A percentile compares a stretch with the other conserved stretches of the same genome.
phyloP scores from a whole-genome alignment of 352 stramenopile species.

The Globisporangium megalacanthum region DNA sequence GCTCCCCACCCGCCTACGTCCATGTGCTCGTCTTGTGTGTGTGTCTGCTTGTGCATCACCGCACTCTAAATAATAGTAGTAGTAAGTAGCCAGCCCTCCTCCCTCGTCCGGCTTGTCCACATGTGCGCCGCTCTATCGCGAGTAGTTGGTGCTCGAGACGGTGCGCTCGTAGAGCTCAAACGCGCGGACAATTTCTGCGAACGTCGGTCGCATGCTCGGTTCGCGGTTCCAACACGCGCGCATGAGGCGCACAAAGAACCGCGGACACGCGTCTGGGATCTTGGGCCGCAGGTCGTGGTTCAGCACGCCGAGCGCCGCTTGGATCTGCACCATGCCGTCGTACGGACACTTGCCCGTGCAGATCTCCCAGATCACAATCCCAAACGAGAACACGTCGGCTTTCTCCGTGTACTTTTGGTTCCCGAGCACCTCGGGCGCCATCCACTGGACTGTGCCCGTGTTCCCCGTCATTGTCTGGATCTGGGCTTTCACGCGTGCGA shows the following conservation, averaged over 20 bases:
- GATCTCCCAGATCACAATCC: constrained; percentile 86
- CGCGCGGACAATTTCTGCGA: constrained; percentile 57
- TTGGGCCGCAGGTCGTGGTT: constrained; percentile 85
- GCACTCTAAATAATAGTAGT: not conserved
- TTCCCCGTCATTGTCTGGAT: constrained; percentile 88
- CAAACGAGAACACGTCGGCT: constrained; percentile 84
- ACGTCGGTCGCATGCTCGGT: constrained; percentile 72
- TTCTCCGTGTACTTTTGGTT: constrained; percentile 87
- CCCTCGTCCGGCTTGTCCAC: not conserved
- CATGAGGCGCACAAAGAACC: constrained; percentile 82
- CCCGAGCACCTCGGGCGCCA: constrained; percentile 77
- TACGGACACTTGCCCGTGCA: constrained; percentile 89
- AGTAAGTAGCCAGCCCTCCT: not conserved
- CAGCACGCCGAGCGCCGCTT: constrained; percentile 78
- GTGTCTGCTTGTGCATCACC: too few species aligned
- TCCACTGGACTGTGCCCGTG: constrained; percentile 84
- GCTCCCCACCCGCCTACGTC: too few species aligned
- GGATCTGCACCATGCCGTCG: constrained; percentile 87
- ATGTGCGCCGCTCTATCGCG: constrained; percentile 3
- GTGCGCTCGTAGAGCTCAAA: constrained; percentile 36
- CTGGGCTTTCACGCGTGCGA: constrained; percentile 72
- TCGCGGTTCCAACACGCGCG: constrained; percentile 73
- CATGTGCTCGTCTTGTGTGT: too few species aligned
- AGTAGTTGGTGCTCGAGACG: constrained; percentile 6
- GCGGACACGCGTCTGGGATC: constrained; percentile 65